Evolutionary conservation across 1,284 basidiomycete genomes (phyloP).

Genomic region (Boletus semigastroideus): DNA sequence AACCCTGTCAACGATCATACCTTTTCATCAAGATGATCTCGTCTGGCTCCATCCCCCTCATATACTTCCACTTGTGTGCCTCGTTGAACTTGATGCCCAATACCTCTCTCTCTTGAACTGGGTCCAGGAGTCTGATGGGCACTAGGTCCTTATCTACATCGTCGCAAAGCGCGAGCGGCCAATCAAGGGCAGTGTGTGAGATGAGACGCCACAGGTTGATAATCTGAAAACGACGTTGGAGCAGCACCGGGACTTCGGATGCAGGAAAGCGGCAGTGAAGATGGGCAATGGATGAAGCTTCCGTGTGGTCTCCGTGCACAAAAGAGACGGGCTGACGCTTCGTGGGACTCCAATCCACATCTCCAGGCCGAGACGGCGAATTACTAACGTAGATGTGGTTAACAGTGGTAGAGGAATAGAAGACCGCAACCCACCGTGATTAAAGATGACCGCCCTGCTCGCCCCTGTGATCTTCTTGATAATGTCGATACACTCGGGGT

Average conservation of each 20-base stretch:
- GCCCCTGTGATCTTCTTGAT: slow-evolving; percentile 55
- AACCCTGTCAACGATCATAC: slow-evolving; percentile 25
- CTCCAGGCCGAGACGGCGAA: slow-evolving; percentile 45
- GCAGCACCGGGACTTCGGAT: slow-evolving; percentile 39
- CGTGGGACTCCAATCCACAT: slow-evolving; percentile 39
- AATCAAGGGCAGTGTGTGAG: slow-evolving; percentile 43
- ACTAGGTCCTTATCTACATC: slow-evolving; percentile 37
- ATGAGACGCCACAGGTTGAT: slow-evolving; percentile 59
- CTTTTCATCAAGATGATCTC: slow-evolving; percentile 44
- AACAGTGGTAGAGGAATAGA: neutral
- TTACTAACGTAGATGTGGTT: slow-evolving; percentile 18
- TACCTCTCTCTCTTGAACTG: slow-evolving; percentile 21
- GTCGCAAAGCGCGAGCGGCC: slow-evolving; percentile 51
- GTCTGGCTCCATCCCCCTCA: slow-evolving; percentile 38
- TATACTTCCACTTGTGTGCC: slow-evolving; percentile 30
- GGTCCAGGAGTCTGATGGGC: slow-evolving; percentile 30
- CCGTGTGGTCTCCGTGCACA: slow-evolving; percentile 58
- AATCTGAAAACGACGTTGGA: slow-evolving; percentile 49
- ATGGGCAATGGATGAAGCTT: slow-evolving; percentile 44
- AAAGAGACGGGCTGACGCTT: slow-evolving; percentile 49
- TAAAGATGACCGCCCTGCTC: slow-evolving; percentile 50
- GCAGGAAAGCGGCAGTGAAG: slow-evolving; percentile 54
- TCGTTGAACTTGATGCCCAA: slow-evolving; percentile 21
- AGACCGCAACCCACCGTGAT: slow-evolving; percentile 46
- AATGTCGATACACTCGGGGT: slow-evolving; percentile 49